phyloP scores from a whole-genome alignment of 2,329 filamentous ascomycete species.

The Pseudocercospora cruenta region DNA sequence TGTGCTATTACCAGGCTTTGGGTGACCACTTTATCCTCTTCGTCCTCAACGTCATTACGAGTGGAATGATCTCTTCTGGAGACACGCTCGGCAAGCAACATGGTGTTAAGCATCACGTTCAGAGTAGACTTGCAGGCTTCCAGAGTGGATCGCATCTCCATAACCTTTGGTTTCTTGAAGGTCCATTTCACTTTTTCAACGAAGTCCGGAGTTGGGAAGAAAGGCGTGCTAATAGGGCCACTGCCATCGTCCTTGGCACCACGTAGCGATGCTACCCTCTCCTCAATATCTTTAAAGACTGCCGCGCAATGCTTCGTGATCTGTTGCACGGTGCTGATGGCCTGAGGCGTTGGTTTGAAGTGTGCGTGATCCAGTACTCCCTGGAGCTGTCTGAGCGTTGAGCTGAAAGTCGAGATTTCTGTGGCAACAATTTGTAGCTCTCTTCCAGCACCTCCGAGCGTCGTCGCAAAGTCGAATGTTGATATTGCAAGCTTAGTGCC shows the following conservation, averaged over 20 bases:
- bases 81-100: conserved; percentile 11
- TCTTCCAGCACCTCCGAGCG: conserved; percentile 12
- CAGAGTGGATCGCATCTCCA: conserved; percentile 10
- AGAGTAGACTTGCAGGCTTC: conserved; percentile 16
- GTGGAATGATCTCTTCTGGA: neutral
- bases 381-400: conserved; percentile 9
- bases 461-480: conserved; percentile 15
- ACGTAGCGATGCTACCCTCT: neutral
- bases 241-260: neutral
- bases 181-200: conserved; percentile 10
- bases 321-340: neutral
- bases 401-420: conserved; percentile 14
- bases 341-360: conserved; percentile 5
- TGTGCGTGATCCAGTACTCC: conserved; percentile 15
- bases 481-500: conserved; percentile 13
- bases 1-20: conserved; percentile 16
- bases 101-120: conserved; percentile 12
- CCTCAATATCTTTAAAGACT: conserved; percentile 2
- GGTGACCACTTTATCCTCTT: conserved; percentile 9
- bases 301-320: conserved; percentile 5
- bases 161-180: conserved; percentile 16
- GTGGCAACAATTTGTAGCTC: conserved; percentile 16
- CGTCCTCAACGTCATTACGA: neutral
- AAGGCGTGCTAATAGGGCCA: neutral
- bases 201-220: conserved; percentile 8